Evolutionary conservation across 495 filamentous ascomycete genomes (phyloP).

Genomic region (Neurospora discreta): DNA sequence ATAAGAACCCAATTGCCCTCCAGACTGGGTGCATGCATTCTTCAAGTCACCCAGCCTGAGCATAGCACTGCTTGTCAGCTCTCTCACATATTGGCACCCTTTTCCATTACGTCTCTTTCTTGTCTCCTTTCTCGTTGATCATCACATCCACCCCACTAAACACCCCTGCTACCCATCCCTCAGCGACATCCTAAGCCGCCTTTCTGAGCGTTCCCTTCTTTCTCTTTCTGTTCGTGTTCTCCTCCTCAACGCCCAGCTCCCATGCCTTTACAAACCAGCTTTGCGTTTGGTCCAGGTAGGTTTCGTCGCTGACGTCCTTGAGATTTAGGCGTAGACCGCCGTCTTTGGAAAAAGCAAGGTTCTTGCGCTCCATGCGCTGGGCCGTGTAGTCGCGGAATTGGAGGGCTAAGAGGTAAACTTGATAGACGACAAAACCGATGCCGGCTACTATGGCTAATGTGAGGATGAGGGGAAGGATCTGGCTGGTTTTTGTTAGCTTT

Average conservation of each 20-base stretch:
- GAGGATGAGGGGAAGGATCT: constrained; percentile 62
- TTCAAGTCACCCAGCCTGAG: neutral
- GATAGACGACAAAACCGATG: constrained; percentile 56
- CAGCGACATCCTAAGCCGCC: neutral
- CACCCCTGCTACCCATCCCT: neutral
- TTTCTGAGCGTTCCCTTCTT: constrained; percentile 8
- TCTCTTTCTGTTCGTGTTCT: constrained; percentile 28
- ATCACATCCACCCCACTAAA: neutral
- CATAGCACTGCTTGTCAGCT: neutral
- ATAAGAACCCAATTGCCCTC: neutral
- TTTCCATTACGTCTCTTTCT: neutral
- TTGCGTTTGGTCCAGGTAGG: constrained; percentile 74
- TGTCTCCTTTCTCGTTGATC: neutral
- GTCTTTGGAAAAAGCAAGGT: constrained; percentile 71
- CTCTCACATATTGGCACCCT: neutral
- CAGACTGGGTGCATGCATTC: neutral
- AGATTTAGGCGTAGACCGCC: constrained; percentile 67
- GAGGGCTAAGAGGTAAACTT: constrained; percentile 58
- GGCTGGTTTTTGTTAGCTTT: constrained; percentile 23
- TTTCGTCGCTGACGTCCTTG: constrained; percentile 62
- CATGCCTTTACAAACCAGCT: constrained; percentile 72
- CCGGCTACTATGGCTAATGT: constrained; percentile 53
- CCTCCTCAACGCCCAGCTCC: constrained; percentile 44
- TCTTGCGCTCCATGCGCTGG: constrained; percentile 70
- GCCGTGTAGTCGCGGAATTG: constrained; percentile 58